phyloP scores from a whole-genome alignment of 1,284 basidiomycete genomes.

The Fistulinella cinereoalba region DNA sequence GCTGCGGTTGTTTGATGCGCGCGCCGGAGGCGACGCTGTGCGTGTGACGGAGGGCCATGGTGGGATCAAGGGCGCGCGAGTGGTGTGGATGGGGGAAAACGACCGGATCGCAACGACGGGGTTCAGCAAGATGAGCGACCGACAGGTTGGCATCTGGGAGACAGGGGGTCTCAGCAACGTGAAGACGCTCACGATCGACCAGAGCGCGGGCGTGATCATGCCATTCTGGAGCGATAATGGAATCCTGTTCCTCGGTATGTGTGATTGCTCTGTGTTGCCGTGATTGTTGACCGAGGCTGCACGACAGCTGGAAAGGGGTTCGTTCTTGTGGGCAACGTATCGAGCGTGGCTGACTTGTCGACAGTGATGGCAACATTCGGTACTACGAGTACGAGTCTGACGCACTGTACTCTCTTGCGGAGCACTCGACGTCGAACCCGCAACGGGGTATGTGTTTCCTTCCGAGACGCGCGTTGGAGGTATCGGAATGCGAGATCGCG shows the following conservation, averaged over 20 bases:
- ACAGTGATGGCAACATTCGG: constrained; percentile 87
- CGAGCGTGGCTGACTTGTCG: constrained; percentile 16
- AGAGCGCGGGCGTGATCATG: constrained; percentile 92
- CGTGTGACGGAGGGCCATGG: constrained; percentile 83
- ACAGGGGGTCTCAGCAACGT: constrained; percentile 67
- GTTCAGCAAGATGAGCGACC: constrained; percentile 93
- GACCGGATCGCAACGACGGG: constrained; percentile 92
- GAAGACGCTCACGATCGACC: constrained; percentile 80
- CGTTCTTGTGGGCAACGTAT: constrained; percentile 19
- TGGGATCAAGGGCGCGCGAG: constrained; percentile 91
- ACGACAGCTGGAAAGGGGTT: constrained; percentile 72
- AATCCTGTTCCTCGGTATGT: constrained; percentile 84
- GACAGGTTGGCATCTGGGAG: constrained; percentile 89
- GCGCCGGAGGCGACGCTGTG: constrained; percentile 77
- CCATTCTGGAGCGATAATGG: constrained; percentile 97
- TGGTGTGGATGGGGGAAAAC: constrained; percentile 88
- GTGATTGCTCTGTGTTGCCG: not conserved
- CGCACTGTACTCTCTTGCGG: constrained; percentile 74
- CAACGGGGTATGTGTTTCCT: constrained; percentile 97
- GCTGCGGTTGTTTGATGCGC: constrained; percentile 86
- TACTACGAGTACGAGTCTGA: constrained; percentile 96
- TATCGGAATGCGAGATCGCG: constrained; percentile 93
- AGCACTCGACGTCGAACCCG: constrained; percentile 89
- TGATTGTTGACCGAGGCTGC: constrained; percentile 2
- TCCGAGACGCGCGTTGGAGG: constrained; percentile 84